Conservation (phyloP, 2,329 filamentous ascomycete genomes). For the Diaporthe citriasiana region DNA sequence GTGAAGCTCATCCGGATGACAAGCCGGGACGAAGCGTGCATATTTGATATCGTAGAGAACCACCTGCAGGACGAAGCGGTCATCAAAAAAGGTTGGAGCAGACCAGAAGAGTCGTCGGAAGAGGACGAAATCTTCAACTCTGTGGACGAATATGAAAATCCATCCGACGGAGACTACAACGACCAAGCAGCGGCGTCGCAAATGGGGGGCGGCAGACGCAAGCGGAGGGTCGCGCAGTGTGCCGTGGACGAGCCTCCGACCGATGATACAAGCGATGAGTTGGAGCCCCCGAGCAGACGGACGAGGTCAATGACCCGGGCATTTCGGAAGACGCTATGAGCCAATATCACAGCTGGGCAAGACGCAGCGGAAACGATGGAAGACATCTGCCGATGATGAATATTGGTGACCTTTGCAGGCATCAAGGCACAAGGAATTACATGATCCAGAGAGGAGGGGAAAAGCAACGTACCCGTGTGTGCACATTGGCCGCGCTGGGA, state of each 20-base stretch:
- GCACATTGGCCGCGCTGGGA: not conserved
- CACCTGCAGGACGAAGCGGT: not conserved
- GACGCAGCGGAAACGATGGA: not conserved
- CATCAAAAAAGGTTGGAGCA: slow-evolving; percentile 30
- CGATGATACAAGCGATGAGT: too few relatives aligned
- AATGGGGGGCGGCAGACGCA: not conserved
- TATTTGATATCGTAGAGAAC: not conserved
- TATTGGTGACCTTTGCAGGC: not conserved
- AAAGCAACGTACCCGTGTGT: not conserved
- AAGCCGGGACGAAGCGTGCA: not conserved
- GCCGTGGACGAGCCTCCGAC: too few relatives aligned
- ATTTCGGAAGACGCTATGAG: not conserved
- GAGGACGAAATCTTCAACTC: too few relatives aligned
- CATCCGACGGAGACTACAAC: not conserved
- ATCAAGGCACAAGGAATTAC: not conserved
- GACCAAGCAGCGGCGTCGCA: not conserved
- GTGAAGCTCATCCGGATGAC: not conserved
- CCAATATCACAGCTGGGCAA: not conserved
- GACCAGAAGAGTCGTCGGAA: not conserved
- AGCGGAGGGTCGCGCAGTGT: too few relatives aligned
- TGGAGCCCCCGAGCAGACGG: not conserved
- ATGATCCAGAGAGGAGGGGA: not conserved
- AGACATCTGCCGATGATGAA: not conserved
- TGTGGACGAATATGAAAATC: not conserved
- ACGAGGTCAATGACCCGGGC: not conserved